These are phyloP conservation scores for Atkinsonella hypoxylon DNA, from an alignment of 2,329 filamentous ascomycete species.

Conservation along the genomic window DNA sequence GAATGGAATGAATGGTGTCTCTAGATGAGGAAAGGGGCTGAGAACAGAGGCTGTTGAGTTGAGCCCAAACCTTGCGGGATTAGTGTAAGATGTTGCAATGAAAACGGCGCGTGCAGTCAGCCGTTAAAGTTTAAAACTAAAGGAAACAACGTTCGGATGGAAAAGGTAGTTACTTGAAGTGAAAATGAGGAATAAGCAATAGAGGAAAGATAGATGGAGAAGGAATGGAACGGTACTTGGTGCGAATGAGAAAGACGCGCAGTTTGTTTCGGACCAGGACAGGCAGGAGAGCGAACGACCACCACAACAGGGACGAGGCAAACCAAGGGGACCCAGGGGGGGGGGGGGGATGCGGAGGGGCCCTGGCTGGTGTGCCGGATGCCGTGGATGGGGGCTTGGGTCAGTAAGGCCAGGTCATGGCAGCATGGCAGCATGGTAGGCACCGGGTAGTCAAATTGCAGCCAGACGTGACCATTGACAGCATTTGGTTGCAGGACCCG, in stretches of 20 bases:
- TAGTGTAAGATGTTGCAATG: background rate
- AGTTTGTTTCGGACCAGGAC: background rate
- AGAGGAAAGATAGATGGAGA: background rate
- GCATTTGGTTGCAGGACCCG: no score
- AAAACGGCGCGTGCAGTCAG: background rate
- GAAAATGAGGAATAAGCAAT: background rate
- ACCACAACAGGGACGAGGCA: background rate
- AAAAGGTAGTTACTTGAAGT: no score
- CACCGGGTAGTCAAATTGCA: no score
- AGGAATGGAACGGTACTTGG: background rate
- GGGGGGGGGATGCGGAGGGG: background rate
- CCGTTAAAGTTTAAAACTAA: background rate
- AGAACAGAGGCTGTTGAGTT: background rate
- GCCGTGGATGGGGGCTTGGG: background rate
- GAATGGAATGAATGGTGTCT: background rate
- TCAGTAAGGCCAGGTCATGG: no score
- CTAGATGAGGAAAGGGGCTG: constrained; percentile 2
- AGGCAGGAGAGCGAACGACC: background rate
- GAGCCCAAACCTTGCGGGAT: background rate
- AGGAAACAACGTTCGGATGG: background rate
- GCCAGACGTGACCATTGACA: no score
- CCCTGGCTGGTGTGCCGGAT: background rate
- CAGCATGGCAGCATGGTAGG: no score
- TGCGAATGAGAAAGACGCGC: background rate
- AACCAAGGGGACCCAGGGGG: background rate